Evolutionary conservation across 2,329 filamentous ascomycete species (phyloP).

Genomic region (Neofusicoccum sp.): DNA sequence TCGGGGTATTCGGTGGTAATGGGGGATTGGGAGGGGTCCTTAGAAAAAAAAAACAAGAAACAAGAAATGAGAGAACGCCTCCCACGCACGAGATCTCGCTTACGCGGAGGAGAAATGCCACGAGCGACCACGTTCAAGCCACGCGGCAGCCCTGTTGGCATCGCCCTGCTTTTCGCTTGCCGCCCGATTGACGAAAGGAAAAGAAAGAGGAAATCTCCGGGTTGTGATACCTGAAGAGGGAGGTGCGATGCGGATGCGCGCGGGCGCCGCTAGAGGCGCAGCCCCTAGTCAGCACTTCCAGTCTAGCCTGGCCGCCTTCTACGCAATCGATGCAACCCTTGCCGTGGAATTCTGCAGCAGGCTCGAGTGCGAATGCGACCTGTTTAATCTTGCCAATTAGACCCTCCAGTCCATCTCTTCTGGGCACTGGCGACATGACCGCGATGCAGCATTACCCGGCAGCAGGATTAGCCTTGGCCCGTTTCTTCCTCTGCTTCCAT

Average conservation of each 20-base stretch:
- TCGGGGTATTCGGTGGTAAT: slow-evolving; percentile 12
- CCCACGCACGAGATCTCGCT: background rate
- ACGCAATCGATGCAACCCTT: slow-evolving; percentile 16
- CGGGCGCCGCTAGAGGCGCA: slow-evolving; percentile 1
- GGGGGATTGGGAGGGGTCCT: background rate
- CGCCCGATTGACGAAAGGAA: background rate
- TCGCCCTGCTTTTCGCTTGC: slow-evolving; percentile 5
- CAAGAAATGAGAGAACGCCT: slow-evolving; percentile 5
- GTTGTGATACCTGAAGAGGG: slow-evolving; percentile 5
- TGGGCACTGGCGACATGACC: slow-evolving; percentile 8
- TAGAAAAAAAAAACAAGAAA: background rate
- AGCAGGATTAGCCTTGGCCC: slow-evolving; percentile 20
- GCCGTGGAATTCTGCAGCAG: slow-evolving; percentile 2
- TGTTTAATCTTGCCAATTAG: slow-evolving; percentile 7
- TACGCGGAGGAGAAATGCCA: background rate
- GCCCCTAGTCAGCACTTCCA: slow-evolving; percentile 1
- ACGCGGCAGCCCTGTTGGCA: slow-evolving; percentile 4
- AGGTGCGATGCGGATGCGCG: background rate
- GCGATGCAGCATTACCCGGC: slow-evolving; percentile 10
- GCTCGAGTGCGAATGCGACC: slow-evolving; percentile 13
- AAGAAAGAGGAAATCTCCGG: slow-evolving; percentile 3
- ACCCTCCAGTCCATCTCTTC: background rate
- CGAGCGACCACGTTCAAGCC: slow-evolving; percentile 10
- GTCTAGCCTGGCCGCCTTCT: slow-evolving; percentile 12
- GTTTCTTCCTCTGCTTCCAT: slow-evolving; percentile 69